These are phyloP conservation scores for Ettlia oleoabundans DNA, from an alignment of 139 green algal species.

Conservation along the genomic window DNA sequence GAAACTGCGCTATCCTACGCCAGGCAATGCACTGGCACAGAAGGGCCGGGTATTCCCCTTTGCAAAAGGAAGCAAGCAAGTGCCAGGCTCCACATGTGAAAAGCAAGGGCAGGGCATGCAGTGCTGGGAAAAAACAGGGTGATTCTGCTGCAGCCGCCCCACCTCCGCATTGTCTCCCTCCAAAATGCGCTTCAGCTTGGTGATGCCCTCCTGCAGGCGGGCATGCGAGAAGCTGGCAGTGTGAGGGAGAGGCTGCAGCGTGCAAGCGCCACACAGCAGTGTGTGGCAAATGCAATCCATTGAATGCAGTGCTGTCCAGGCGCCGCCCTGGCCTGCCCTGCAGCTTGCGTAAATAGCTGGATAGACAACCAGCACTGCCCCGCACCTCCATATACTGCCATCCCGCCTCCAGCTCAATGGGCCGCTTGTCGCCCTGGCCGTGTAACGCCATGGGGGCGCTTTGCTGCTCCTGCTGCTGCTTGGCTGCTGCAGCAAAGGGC, in stretches of 20 bases:
- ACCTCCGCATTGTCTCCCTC: slow-evolving; percentile 66
- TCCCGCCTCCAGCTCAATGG: slow-evolving; percentile 90
- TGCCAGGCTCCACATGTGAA: too few species aligned
- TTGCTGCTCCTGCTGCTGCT: slow-evolving; percentile 1
- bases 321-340: too few species aligned
- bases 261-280: neutral
- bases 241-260: neutral
- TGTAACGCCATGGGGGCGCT: neutral
- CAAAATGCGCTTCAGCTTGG: slow-evolving; percentile 93
- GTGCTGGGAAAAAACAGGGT: too few species aligned
- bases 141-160: too few species aligned
- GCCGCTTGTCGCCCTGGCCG: neutral
- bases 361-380: neutral
- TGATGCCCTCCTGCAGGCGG: slow-evolving; percentile 83
- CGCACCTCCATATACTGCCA: slow-evolving; percentile 91
- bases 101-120: too few species aligned
- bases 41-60: too few species aligned
- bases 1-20: too few species aligned
- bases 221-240: neutral
- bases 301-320: too few species aligned
- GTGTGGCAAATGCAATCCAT: too few species aligned
- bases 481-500: neutral
- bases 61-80: too few species aligned
- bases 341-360: too few species aligned
- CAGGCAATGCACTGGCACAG: too few species aligned